These are phyloP conservation scores for Pestalotiopsis sp. DNA, from an alignment of 2,329 filamentous ascomycete species.

Conservation along the genomic window DNA sequence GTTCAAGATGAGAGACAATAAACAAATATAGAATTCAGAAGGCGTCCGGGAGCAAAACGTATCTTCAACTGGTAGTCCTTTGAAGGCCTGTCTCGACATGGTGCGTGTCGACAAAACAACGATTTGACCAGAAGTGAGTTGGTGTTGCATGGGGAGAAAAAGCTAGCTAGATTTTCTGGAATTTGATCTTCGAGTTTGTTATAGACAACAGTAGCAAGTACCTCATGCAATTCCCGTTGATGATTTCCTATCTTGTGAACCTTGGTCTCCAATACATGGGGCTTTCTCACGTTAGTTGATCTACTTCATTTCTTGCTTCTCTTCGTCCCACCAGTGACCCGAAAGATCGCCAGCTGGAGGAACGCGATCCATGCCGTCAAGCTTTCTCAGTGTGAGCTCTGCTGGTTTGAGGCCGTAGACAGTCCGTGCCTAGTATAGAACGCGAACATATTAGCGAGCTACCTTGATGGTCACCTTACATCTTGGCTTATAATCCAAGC, in stretches of 20 bases:
- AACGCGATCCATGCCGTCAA: slow-evolving; percentile 38
- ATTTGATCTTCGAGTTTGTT: no score
- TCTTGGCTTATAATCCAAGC: not conserved
- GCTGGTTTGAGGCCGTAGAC: slow-evolving; percentile 44
- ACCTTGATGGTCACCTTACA: slow-evolving; percentile 1
- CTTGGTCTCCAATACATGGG: not conserved
- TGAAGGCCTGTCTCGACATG: not conserved
- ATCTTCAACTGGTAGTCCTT: not conserved
- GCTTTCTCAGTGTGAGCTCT: slow-evolving; percentile 35
- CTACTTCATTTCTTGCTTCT: slow-evolving; percentile 30
- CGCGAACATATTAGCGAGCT: not conserved
- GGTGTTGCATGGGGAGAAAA: no score
- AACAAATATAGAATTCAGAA: not conserved
- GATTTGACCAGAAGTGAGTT: no score
- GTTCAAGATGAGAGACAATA: not conserved
- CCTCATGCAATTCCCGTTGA: not conserved
- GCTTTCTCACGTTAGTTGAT: no score
- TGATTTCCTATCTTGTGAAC: not conserved
- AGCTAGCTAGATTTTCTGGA: no score
- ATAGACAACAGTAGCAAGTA: no score
- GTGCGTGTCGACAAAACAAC: no score
- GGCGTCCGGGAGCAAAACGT: not conserved
- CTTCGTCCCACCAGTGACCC: slow-evolving; percentile 36
- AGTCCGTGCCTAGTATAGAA: slow-evolving; percentile 37
- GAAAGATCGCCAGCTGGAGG: slow-evolving; percentile 40